These are phyloP conservation scores for Reticulomyxa filosa DNA, from an alignment of 78 protist genomes.

Conservation along the genomic window DNA sequence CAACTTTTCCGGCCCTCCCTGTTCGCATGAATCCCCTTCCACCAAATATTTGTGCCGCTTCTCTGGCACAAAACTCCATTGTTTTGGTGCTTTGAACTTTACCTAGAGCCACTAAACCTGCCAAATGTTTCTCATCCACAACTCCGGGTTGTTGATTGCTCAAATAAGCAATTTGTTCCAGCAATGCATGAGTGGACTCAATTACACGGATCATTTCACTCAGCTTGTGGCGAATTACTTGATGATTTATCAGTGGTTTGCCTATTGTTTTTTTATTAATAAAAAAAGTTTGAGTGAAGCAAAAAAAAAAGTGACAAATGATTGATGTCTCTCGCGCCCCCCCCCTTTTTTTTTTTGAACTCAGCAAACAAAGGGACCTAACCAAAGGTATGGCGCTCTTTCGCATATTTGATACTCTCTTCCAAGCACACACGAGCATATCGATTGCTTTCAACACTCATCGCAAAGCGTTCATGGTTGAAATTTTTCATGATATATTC, in stretches of 20 bases:
- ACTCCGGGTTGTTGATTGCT: not conserved
- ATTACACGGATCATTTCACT: constrained; percentile 24
- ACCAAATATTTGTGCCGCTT: constrained; percentile 30
- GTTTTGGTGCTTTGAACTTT: constrained; percentile 27
- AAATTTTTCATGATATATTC: constrained; percentile 2
- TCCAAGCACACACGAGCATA: constrained; percentile 15
- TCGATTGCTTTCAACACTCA: constrained; percentile 5
- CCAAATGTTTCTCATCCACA: constrained; percentile 9
- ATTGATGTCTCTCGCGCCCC: no score
- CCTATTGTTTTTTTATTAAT: not conserved
- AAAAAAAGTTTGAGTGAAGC: not conserved
- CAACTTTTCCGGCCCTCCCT: constrained; percentile 24
- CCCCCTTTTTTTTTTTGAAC: no score
- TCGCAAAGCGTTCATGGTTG: constrained; percentile 24
- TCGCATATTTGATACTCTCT: not conserved
- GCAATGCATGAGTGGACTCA: constrained; percentile 23
- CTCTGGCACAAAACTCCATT: constrained; percentile 29
- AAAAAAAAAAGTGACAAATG: no score
- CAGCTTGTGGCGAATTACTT: constrained; percentile 19
- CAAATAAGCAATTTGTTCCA: constrained; percentile 22
- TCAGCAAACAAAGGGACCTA: not conserved
- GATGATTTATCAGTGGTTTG: constrained; percentile 16
- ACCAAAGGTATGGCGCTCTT: not conserved
- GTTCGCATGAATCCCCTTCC: constrained; percentile 19
- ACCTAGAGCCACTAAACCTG: constrained; percentile 19